Percentiles rank a stretch among this genome's conserved stretches.
Conservation (phyloP, 108 stramenopile genomes). For the Cyclostephanos tholiformis region DNA sequence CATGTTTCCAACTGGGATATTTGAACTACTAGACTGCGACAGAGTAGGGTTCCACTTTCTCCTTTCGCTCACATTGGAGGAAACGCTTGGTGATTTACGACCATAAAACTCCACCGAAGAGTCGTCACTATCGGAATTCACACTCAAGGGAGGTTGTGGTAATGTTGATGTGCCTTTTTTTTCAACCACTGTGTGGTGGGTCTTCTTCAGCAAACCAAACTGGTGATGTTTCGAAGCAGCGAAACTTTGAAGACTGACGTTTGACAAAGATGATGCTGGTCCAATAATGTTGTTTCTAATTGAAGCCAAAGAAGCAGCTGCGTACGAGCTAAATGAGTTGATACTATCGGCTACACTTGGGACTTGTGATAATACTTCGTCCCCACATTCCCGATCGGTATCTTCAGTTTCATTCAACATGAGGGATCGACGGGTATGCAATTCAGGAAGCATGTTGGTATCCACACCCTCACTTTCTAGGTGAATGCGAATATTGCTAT, state of each 20-base stretch:
- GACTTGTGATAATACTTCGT: slow-evolving; percentile 32
- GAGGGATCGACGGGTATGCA: slow-evolving; percentile 9
- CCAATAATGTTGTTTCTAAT: slow-evolving; percentile 15
- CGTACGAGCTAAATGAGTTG: slow-evolving; percentile 39
- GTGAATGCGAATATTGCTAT: slow-evolving; percentile 45
- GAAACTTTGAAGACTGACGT: not conserved
- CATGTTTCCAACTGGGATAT: slow-evolving; percentile 1
- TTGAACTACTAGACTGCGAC: slow-evolving; percentile 2
- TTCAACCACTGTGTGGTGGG: not conserved
- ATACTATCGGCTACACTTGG: slow-evolving; percentile 17
- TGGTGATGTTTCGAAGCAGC: not conserved
- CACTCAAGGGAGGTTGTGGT: not conserved
- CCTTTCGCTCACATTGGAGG: not conserved
- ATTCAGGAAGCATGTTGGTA: slow-evolving; percentile 13
- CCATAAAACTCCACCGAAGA: slow-evolving; percentile 39
- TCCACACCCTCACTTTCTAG: slow-evolving; percentile 28
- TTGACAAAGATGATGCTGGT: not conserved
- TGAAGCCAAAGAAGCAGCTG: slow-evolving; percentile 22
- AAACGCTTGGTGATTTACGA: slow-evolving; percentile 14
- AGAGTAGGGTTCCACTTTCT: not conserved
- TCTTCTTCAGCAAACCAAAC: not conserved
- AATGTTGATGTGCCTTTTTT: not conserved
- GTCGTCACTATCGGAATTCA: slow-evolving; percentile 39
- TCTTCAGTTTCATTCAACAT: not conserved
- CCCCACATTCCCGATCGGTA: slow-evolving; percentile 9